Conservation (phyloP, 805 yeast species). For the Teunomyces stri region DNA sequence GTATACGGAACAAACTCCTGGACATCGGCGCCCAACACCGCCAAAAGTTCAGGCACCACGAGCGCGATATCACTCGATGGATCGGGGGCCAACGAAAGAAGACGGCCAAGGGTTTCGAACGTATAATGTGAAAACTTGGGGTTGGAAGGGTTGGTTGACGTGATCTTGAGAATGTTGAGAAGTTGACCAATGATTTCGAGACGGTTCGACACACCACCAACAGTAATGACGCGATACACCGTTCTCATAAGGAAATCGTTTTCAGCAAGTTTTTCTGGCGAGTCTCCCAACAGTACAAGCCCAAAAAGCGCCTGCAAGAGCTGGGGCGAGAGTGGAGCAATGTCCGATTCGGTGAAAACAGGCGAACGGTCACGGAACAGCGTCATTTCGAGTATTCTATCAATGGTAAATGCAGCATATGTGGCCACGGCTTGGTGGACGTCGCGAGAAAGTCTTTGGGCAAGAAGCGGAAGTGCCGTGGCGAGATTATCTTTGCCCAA, state of each 20-base stretch:
- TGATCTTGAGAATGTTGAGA: conserved; percentile 63
- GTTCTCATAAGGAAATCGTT: conserved; percentile 92
- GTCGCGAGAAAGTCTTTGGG: conserved; percentile 59
- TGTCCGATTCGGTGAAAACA: conserved; percentile 71
- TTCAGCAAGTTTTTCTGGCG: conserved; percentile 90
- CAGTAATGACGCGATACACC: conserved; percentile 74
- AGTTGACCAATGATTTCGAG: conserved; percentile 60
- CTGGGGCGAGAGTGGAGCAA: conserved; percentile 56
- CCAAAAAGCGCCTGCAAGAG: conserved; percentile 65
- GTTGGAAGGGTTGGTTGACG: conserved; percentile 88
- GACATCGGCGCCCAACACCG: conserved; percentile 74
- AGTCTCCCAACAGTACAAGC: conserved; percentile 50
- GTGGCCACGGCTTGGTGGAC: conserved; percentile 79
- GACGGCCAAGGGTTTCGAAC: conserved; percentile 82
- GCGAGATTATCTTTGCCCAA: conserved; percentile 79
- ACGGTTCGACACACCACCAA: conserved; percentile 52
- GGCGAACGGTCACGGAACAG: conserved; percentile 49
- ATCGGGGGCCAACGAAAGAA: conserved; percentile 51
- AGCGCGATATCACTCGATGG: conserved; percentile 40
- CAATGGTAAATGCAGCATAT: conserved; percentile 90
- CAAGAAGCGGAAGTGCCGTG: conserved; percentile 75
- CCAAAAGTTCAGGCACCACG: conserved; percentile 65
- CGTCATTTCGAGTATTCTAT: conserved; percentile 78
- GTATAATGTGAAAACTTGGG: conserved; percentile 90
- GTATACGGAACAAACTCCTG: conserved; percentile 93